phyloP scores from a whole-genome alignment of 768 basidiomycete species.

The Cystobasidium onofrii region DNA sequence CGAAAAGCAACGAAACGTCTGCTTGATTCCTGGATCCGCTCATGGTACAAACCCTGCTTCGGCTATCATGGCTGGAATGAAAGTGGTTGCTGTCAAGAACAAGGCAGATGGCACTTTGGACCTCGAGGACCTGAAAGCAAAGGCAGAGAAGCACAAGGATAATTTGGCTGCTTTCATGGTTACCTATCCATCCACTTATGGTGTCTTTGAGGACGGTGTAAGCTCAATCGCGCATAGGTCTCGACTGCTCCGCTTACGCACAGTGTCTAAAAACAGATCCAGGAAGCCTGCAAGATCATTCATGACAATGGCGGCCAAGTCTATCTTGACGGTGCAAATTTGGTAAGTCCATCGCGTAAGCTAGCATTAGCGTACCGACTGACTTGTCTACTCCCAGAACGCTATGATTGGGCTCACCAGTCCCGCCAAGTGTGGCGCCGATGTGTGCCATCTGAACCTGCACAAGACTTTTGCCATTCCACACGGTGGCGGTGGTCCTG shows the following conservation, averaged over 20 bases:
- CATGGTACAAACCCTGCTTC: conserved; percentile 99
- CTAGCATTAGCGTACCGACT: background rate
- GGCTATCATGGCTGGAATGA: conserved; percentile 92
- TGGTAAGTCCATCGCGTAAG: conserved; percentile 62
- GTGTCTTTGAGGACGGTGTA: conserved; percentile 91
- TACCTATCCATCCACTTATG: conserved; percentile 65
- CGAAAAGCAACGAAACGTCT: conserved; percentile 76
- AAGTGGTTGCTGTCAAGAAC: conserved; percentile 91
- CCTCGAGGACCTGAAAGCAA: conserved; percentile 69
- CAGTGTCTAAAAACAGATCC: conserved; percentile 4
- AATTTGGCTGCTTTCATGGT: conserved; percentile 95
- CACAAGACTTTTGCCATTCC: conserved; percentile 73
- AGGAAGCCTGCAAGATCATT: conserved; percentile 79
- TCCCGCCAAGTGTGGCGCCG: conserved; percentile 79
- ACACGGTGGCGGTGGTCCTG: conserved; percentile 84
- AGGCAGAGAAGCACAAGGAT: conserved; percentile 84
- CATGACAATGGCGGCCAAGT: conserved; percentile 80
- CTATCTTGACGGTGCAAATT: conserved; percentile 92
- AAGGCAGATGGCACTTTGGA: conserved; percentile 80
- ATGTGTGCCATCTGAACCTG: conserved; percentile 95
- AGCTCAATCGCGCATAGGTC: background rate
- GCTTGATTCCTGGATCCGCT: conserved; percentile 66
- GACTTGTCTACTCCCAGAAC: background rate
- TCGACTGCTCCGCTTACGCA: background rate
- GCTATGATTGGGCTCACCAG: conserved; percentile 38